These are phyloP conservation scores for Cladosporium sphaerospermum DNA, from an alignment of 2,329 filamentous ascomycete species.

Conservation along the genomic window DNA sequence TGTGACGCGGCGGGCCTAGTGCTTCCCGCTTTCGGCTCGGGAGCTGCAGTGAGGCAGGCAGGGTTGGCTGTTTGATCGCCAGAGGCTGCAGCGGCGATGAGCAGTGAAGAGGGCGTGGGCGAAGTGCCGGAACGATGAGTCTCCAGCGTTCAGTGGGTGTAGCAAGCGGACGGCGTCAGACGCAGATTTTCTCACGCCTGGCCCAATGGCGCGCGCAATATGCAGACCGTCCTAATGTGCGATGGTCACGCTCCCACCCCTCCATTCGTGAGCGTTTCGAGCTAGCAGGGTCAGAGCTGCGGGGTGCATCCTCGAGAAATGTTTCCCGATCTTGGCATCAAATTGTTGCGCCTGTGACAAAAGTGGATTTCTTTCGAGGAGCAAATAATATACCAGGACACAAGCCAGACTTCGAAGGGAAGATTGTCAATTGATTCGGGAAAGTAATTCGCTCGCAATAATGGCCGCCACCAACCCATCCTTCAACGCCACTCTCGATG, in stretches of 20 bases:
- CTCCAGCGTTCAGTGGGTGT: too few relatives aligned
- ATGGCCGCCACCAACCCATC: constrained; percentile 5
- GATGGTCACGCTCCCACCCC: constrained; percentile 9
- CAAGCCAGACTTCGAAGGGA: too few relatives aligned
- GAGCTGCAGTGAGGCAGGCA: background rate
- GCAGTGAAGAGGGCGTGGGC: too few relatives aligned
- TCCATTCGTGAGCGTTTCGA: background rate
- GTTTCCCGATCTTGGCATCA: constrained; percentile 7
- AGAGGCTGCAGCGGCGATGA: too few relatives aligned
- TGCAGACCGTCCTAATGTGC: constrained; percentile 1
- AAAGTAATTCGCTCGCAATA: background rate
- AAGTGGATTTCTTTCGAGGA: too few relatives aligned
- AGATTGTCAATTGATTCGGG: background rate
- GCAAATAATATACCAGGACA: too few relatives aligned
- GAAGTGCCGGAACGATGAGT: too few relatives aligned
- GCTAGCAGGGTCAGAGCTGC: constrained; percentile 9
- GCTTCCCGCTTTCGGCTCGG: too few relatives aligned
- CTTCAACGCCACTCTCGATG: constrained; percentile 7
- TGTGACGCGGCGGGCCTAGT: constrained; percentile 4
- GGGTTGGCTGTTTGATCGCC: background rate
- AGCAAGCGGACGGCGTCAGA: too few relatives aligned
- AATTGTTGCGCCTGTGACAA: background rate
- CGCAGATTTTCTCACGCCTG: too few relatives aligned
- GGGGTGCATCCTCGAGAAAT: constrained; percentile 6
- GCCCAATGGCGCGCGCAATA: constrained; percentile 1